phyloP scores from a whole-genome alignment of 2,329 filamentous ascomycete species.

The Didymella exigua region DNA sequence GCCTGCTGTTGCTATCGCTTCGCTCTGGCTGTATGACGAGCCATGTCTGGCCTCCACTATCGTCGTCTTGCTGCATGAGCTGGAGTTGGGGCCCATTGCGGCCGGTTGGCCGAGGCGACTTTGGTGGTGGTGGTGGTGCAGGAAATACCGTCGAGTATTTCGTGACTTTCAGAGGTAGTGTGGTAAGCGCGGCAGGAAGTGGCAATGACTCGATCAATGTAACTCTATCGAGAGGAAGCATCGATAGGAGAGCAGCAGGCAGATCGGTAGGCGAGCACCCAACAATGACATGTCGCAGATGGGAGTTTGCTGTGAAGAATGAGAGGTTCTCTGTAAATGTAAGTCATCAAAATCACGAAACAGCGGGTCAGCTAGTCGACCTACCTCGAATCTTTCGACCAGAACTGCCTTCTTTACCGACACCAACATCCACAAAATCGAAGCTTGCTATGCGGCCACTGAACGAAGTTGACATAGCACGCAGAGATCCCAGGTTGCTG shows the following conservation, averaged over 20 bases:
- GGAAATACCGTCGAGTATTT: constrained; percentile 39
- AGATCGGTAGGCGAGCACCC: constrained; percentile 41
- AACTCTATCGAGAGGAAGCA: constrained; percentile 41
- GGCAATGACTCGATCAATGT: constrained; percentile 43
- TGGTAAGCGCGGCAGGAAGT: constrained; percentile 35
- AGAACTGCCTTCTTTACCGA: constrained; percentile 44
- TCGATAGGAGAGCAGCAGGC: constrained; percentile 38
- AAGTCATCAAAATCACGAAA: constrained; percentile 2
- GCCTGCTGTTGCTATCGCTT: constrained; percentile 43
- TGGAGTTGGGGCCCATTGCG: constrained; percentile 39
- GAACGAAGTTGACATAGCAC: constrained; percentile 46
- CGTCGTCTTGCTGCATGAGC: constrained; percentile 45
- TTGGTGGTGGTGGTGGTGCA: constrained; percentile 28
- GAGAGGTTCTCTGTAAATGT: constrained; percentile 39
- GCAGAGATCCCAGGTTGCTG: constrained; percentile 43
- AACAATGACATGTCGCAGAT: constrained; percentile 45
- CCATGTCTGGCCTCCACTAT: constrained; percentile 44
- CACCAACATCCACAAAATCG: constrained; percentile 46
- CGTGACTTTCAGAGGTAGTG: constrained; percentile 37
- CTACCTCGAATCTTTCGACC: constrained; percentile 44
- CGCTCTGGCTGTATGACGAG: constrained; percentile 46
- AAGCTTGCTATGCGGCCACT: constrained; percentile 46
- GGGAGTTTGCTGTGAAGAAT: constrained; percentile 43
- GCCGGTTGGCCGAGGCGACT: constrained; percentile 26
- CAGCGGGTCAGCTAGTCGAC: background rate